phyloP scores from a whole-genome alignment of 345 rosid species.

The Gossypium sturtianum region DNA sequence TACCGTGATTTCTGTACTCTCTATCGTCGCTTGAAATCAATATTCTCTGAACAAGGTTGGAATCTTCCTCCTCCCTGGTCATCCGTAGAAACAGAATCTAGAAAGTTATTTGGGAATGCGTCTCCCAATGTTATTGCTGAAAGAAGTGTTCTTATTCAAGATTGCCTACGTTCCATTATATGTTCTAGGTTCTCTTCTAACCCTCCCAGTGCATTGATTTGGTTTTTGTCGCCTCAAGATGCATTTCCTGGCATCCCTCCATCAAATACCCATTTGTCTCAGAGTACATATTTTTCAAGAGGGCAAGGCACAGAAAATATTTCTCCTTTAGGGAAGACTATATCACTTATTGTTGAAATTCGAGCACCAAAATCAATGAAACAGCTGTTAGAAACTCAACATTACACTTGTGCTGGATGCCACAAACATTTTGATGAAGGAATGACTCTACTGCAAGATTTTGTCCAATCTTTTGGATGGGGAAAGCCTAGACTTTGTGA shows the following conservation, averaged over 20 bases:
- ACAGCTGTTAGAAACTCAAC: constrained; percentile 79
- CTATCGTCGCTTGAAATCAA: constrained; percentile 69
- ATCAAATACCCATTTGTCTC: neutral
- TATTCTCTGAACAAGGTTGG: constrained; percentile 75
- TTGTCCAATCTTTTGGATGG: constrained; percentile 60
- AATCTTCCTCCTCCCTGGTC: constrained; percentile 82
- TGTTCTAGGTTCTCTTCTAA: constrained; percentile 47
- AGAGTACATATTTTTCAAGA: constrained; percentile 14
- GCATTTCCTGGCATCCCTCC: constrained; percentile 43
- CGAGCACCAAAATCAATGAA: constrained; percentile 59
- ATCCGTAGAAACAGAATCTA: constrained; percentile 72
- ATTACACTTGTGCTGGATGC: constrained; percentile 91
- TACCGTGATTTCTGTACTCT: constrained; percentile 89
- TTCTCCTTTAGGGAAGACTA: constrained; percentile 72
- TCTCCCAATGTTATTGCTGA: constrained; percentile 78
- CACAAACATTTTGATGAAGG: constrained; percentile 78
- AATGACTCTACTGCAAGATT: constrained; percentile 59
- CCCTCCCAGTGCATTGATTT: constrained; percentile 58
- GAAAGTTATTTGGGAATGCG: constrained; percentile 74
- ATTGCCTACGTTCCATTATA: constrained; percentile 66
- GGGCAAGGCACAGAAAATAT: constrained; percentile 32
- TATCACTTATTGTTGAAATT: constrained; percentile 65
- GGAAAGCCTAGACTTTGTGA: constrained; percentile 89
- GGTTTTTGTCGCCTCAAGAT: constrained; percentile 76
- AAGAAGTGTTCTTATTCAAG: constrained; percentile 84